phyloP scores from a whole-genome alignment of 1,139 yeast genomes.

The Yamadazyma trypodendri region DNA sequence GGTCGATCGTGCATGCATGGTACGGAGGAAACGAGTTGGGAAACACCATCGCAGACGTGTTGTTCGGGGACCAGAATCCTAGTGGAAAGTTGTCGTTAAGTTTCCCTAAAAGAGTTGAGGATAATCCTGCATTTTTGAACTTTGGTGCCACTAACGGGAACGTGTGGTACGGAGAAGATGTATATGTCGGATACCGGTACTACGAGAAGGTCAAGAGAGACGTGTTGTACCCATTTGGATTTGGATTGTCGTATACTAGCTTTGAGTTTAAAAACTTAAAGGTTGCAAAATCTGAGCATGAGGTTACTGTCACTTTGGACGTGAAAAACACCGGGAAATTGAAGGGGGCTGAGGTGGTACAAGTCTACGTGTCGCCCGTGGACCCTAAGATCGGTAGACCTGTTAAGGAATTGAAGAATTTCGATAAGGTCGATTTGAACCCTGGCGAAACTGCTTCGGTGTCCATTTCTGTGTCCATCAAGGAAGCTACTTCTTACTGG shows the following conservation, averaged over 20 bases:
- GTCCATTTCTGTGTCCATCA: constrained; percentile 32
- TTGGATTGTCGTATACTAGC: constrained; percentile 56
- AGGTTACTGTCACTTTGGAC: constrained; percentile 27
- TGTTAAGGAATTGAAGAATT: constrained; percentile 56
- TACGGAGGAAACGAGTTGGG: constrained; percentile 35
- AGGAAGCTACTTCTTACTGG: constrained; percentile 56
- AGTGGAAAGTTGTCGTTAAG: constrained; percentile 33
- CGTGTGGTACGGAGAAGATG: constrained; percentile 55
- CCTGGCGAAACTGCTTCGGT: constrained; percentile 42
- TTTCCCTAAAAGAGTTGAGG: constrained; percentile 47
- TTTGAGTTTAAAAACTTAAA: constrained; percentile 28
- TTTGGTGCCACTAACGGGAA: constrained; percentile 42
- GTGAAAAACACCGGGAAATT: constrained; percentile 43
- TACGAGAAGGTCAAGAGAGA: constrained; percentile 50
- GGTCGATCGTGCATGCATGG: constrained; percentile 52
- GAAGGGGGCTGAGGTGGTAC: constrained; percentile 48
- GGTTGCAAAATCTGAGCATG: constrained; percentile 15
- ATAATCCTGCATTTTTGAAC: constrained; percentile 46
- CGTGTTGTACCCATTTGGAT: constrained; percentile 59
- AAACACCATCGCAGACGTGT: constrained; percentile 23
- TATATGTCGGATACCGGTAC: constrained; percentile 59
- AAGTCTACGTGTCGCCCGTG: constrained; percentile 41
- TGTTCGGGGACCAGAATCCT: constrained; percentile 26
- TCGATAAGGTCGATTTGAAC: constrained; percentile 44
- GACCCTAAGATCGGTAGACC: constrained; percentile 48